Conservation (phyloP, 768 basidiomycete species). For the Suillus weaverae region DNA sequence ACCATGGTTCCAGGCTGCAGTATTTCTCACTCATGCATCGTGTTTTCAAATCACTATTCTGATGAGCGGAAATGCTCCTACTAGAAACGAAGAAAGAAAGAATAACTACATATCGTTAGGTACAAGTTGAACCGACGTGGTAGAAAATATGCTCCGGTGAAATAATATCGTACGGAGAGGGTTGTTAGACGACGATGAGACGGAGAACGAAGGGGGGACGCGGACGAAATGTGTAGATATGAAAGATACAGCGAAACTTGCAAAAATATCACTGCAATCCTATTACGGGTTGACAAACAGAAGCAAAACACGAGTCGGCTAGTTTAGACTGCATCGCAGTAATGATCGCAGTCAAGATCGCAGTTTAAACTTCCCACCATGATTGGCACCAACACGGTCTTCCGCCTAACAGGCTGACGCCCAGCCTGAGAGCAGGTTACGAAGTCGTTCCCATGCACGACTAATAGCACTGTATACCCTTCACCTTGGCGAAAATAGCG, state of each 20-base stretch:
- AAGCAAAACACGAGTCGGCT: too few relatives aligned
- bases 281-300: background rate
- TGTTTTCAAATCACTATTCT: background rate
- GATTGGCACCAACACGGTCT: background rate
- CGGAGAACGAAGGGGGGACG: background rate
- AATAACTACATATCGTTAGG: background rate
- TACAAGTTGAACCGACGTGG: background rate
- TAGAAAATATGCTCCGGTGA: background rate
- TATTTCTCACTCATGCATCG: background rate
- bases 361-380: too few relatives aligned
- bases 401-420: background rate
- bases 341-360: too few relatives aligned
- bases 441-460: background rate
- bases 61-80: background rate
- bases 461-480: background rate
- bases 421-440: background rate
- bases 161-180: background rate
- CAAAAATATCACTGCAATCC: background rate
- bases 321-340: too few relatives aligned
- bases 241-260: background rate
- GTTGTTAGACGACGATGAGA: background rate
- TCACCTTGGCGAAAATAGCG: background rate
- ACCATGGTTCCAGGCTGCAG: background rate
- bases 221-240: background rate
- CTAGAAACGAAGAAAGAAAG: background rate